Evolutionary conservation across 1,139 yeast species (phyloP), one percentile per base, ranked within the genome.

Genomic region (Sugiyamaella novakii): DNA sequence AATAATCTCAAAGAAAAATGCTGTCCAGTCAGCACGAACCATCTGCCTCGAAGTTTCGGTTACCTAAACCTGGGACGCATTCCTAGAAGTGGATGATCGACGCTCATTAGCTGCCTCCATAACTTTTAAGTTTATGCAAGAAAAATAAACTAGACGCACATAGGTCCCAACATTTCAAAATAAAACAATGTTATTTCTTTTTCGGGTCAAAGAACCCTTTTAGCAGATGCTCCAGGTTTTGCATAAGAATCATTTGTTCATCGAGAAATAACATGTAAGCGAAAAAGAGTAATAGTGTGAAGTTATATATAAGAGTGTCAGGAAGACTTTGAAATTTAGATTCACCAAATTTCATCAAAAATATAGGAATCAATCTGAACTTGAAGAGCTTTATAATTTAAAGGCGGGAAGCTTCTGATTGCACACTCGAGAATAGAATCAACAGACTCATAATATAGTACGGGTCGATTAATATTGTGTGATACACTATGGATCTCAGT

Each of bases 401-500:
- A n/a, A n/a, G n/a, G n/a, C n/a, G n/a, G n/a, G n/a, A n/a, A n/a
- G n/a, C n/a, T n/a, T n/a, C n/a, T n/a, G n/a, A n/a, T n/a, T n/a
- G n/a, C n/a, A n/a, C n/a, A n/a, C n/a, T n/a, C n/a, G n/a, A n/a
- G n/a, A n/a, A n/a, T n/a, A n/a, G n/a, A n/a, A n/a, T n/a, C n/a
- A n/a, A n/a, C n/a, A n/a, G n/a, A n/a, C n/a, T n/a, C n/a, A n/a
- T n/a, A n/a, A n/a, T n/a, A n/a, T n/a, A n/a, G n/a, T n/a, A n/a
- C n/a, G n/a, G n/a, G n/a, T n/a, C n/a, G n/a, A n/a, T n/a, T n/a
- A n/a, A n/a, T n/a, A n/a, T n/a, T n/a, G n/a, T n/a, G n/a, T n/a
- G n/a, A n/a, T n/a, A n/a, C 37, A 37, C n/a, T 5, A 56, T 57
- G 60, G 60, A 57, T 25, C 50, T 57, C 29, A 51, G 52, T 18